Percentiles rank a stretch among this genome's conserved stretches.
phyloP scores from a whole-genome alignment of 176 grass and related monocot genomes.

The Carex myosuroides region DNA sequence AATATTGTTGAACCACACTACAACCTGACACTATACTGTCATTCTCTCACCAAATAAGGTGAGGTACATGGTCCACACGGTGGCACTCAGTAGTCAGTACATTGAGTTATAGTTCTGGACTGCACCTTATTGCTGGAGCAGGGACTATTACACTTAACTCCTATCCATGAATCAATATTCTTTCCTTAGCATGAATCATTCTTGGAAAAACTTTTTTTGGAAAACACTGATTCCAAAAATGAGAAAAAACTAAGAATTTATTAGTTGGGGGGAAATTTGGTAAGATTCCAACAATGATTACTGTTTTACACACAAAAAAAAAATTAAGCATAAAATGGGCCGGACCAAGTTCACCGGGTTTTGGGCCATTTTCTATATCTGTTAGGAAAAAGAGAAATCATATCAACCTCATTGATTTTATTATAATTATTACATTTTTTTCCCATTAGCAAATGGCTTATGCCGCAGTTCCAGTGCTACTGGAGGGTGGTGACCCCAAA shows the following conservation, averaged over 20 bases:
- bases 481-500: slow-evolving; percentile 69
- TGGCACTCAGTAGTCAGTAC: not conserved
- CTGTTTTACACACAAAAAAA: not conserved
- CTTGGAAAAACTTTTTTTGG: not conserved
- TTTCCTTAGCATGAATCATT: not conserved
- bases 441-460: slow-evolving; percentile 35
- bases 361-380: not conserved
- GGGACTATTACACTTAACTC: not conserved
- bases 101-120: not conserved
- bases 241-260: not conserved
- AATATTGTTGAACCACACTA: not conserved
- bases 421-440: slow-evolving; percentile 1
- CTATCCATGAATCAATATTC: not conserved
- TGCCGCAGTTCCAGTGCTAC: slow-evolving; percentile 41
- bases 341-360: not conserved
- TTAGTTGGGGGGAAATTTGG: not conserved
- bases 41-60: not conserved
- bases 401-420: not conserved
- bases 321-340: not conserved
- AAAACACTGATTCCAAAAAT: not conserved
- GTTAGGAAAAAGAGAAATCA: not conserved
- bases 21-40: not conserved
- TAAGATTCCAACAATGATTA: not conserved
- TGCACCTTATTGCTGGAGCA: not conserved
- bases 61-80: not conserved